Evolutionary conservation across 805 yeast species (phyloP).

Genomic region (Candida palmyrensis): DNA sequence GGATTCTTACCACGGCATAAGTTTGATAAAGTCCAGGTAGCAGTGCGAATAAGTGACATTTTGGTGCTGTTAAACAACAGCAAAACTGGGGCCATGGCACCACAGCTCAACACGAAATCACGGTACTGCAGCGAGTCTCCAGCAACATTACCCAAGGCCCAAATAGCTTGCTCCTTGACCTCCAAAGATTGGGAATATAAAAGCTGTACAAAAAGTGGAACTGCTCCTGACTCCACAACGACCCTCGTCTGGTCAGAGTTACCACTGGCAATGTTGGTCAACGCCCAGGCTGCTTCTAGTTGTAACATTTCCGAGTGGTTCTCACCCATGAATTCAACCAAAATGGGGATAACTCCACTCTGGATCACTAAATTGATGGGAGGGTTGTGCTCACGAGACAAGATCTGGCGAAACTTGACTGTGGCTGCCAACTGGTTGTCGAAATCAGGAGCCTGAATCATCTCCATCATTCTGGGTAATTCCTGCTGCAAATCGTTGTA

Average conservation of each 20-base stretch:
- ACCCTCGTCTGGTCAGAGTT: slow-evolving; percentile 81
- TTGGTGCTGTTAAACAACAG: slow-evolving; percentile 73
- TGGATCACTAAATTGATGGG: slow-evolving; percentile 92
- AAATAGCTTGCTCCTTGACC: slow-evolving; percentile 96
- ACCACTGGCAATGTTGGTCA: slow-evolving; percentile 96
- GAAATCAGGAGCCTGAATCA: slow-evolving; percentile 68
- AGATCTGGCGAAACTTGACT: slow-evolving; percentile 85
- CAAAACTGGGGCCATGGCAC: slow-evolving; percentile 87
- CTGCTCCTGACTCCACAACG: slow-evolving; percentile 92
- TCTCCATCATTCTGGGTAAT: slow-evolving; percentile 80
- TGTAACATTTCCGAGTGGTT: slow-evolving; percentile 82
- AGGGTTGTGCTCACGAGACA: slow-evolving; percentile 92
- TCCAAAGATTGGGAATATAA: slow-evolving; percentile 78
- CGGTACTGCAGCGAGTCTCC: slow-evolving; percentile 92
- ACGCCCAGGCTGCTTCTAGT: slow-evolving; percentile 99
- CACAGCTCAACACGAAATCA: slow-evolving; percentile 79
- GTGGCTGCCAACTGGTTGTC: slow-evolving; percentile 86
- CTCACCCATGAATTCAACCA: slow-evolving; percentile 75
- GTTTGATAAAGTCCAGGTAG: slow-evolving; percentile 97
- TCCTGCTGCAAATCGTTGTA: slow-evolving; percentile 47
- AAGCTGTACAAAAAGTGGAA: slow-evolving; percentile 82
- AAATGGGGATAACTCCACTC: slow-evolving; percentile 87
- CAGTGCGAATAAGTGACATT: slow-evolving; percentile 89
- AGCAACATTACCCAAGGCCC: slow-evolving; percentile 99
- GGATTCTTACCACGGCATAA: slow-evolving; percentile 96